Conservation (phyloP, 805 yeast genomes). For the Torulaspora indica region DNA sequence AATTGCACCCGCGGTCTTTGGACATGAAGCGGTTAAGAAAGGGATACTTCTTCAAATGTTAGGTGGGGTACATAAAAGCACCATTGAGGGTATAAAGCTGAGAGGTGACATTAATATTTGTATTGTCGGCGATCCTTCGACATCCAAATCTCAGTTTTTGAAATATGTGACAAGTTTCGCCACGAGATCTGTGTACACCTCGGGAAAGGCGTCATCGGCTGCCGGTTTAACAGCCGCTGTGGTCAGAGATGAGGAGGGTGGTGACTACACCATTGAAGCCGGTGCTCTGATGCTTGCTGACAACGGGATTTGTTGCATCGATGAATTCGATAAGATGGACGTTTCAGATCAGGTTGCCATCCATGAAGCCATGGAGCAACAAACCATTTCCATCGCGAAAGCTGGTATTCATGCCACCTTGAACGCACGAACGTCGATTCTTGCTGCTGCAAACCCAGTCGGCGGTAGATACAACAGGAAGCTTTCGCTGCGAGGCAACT, state of each 20-base stretch:
- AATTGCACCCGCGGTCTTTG: slow-evolving; percentile 93
- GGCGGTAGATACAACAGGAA: slow-evolving; percentile 95
- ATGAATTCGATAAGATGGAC: slow-evolving; percentile 98
- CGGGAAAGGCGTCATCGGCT: slow-evolving; percentile 97
- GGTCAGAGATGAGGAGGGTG: slow-evolving; percentile 93
- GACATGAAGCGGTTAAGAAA: slow-evolving; percentile 90
- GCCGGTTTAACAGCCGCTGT: slow-evolving; percentile 99
- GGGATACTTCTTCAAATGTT: slow-evolving; percentile 83
- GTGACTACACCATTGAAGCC: slow-evolving; percentile 95
- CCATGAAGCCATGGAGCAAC: slow-evolving; percentile 99
- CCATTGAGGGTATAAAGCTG: slow-evolving; percentile 88
- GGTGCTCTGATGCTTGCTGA: slow-evolving; percentile 98
- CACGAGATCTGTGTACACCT: slow-evolving; percentile 92
- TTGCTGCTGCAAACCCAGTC: slow-evolving; percentile 98
- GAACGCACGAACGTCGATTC: slow-evolving; percentile 91
- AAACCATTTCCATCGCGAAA: slow-evolving; percentile 95
- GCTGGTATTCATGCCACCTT: slow-evolving; percentile 98
- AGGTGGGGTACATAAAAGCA: slow-evolving; percentile 93
- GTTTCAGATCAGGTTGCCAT: slow-evolving; percentile 92
- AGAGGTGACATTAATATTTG: slow-evolving; percentile 97
- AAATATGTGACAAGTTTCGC: slow-evolving; percentile 88
- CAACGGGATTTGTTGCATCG: slow-evolving; percentile 97
- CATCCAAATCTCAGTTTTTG: slow-evolving; percentile 92
- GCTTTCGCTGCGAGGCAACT: slow-evolving; percentile 73
- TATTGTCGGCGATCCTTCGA: slow-evolving; percentile 96